Percentiles rank a stretch among this genome's conserved stretches.
Conservation (phyloP, 306 rosid species). For the Alnus glutinosa region DNA sequence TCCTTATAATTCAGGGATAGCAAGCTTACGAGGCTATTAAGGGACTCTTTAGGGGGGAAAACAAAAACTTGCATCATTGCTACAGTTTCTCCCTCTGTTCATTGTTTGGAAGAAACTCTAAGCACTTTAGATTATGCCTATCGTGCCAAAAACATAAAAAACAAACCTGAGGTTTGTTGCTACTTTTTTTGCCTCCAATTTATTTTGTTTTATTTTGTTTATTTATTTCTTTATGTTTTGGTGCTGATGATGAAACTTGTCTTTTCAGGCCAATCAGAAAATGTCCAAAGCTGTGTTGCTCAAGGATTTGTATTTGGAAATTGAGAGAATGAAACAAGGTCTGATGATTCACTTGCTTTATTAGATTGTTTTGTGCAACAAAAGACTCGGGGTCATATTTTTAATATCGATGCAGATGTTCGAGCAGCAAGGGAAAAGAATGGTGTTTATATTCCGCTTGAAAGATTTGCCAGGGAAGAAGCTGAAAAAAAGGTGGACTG, state of each 20-base stretch:
- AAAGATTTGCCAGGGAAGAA: conserved; percentile 84
- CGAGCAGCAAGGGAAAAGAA: conserved; percentile 96
- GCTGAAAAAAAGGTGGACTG: conserved; percentile 83
- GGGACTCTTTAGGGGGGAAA: conserved; percentile 97
- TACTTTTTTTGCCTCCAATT: conserved; percentile 16
- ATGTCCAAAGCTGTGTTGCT: conserved; percentile 82
- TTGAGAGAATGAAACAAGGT: conserved; percentile 97
- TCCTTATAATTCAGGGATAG: conserved; percentile 68
- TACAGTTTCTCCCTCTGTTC: conserved; percentile 81
- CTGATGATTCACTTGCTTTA: conserved; percentile 8
- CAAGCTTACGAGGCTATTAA: conserved; percentile 85
- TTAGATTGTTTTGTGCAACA: conserved; percentile 12
- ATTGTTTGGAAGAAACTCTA: conserved; percentile 85
- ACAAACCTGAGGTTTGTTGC: conserved; percentile 86
- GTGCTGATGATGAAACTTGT: conserved; percentile 22
- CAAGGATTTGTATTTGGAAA: conserved; percentile 83
- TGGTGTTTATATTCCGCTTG: conserved; percentile 89
- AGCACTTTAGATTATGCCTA: conserved; percentile 93
- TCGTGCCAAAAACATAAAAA: conserved; percentile 90
- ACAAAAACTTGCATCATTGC: conserved; percentile 98
- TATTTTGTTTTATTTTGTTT: background rate
- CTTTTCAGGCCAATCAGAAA: conserved; percentile 85
- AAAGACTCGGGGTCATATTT: conserved; percentile 15
- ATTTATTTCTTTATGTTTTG: conserved; percentile 7
- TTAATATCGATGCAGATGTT: conserved; percentile 55